Base-by-base conservation (phyloP, 2,329 filamentous ascomycete species). In the Calonectria honghensis region DNA sequence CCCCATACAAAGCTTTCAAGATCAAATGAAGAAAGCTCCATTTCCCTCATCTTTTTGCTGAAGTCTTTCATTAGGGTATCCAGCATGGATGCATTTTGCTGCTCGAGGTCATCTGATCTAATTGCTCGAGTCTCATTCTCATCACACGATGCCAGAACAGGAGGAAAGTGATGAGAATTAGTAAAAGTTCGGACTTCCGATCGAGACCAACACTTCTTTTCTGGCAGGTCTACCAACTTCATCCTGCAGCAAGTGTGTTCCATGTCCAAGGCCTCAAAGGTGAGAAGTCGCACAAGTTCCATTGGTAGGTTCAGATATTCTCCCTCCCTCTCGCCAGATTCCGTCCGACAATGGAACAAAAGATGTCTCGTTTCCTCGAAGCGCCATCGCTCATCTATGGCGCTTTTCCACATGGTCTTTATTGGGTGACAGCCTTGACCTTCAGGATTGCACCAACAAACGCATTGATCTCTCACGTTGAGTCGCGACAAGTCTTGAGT, bases 191-290 rank as follows among this genome's bases (percentile, higher is more conserved):
- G 27, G 7, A 1, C 51, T 54, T 29, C 31, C 6, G 3, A 20
- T 20, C 7, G 3, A 18, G 51, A 54, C 9, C 11, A 6, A 18
- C 51, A 32, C 31, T 9, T 32, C 31, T 32, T 32, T 31, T 54
- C 14, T 10, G 45, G 18, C 39, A 37, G 1, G 14, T 50, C 29
- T 52, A 67, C 20, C 2, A 35, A 9, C 29, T n/a, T 37, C 6
- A n/a, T n/a, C 37, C 4, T 2, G 35, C 68, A 70, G 31, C 68
- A 70, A 4, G 68, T 70, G 24, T 70, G 68, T 35, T 32, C 11
- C 68, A 66, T 65, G 3, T 65, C 59, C 7, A 70, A 39, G 39
- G 45, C 68, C 14, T 70, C 68, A 6, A 70, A 70, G 1, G 68
- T 70, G 27, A 70, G 32, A 39, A 70, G 48, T 1, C 35, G 68